Conservation (phyloP, 441 rosid genomes). For the Jatropha multifida region DNA sequence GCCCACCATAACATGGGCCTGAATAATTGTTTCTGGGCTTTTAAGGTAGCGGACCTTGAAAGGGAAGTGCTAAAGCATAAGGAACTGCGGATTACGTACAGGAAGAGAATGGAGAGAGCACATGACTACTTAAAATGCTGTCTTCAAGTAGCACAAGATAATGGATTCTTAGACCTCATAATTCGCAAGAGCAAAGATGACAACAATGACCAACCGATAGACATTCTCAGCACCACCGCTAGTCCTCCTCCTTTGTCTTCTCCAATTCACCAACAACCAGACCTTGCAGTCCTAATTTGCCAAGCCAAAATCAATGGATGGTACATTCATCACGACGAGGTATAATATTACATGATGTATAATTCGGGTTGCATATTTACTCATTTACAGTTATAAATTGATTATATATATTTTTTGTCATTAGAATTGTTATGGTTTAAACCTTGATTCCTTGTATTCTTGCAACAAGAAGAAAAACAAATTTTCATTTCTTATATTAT, state of each 20-base stretch:
- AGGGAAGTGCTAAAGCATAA: constrained; percentile 44
- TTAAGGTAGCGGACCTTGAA: constrained; percentile 42
- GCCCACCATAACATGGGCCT: background rate
- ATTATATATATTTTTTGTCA: no score
- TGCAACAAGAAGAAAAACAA: no score
- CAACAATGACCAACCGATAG: background rate
- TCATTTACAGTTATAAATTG: no score
- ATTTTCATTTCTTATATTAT: no score
- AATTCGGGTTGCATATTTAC: no score
- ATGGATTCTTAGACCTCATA: constrained; percentile 48
- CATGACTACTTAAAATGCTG: constrained; percentile 52
- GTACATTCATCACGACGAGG: constrained; percentile 50
- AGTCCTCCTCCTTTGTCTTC: constrained; percentile 25
- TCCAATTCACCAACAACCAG: constrained; percentile 9
- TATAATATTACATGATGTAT: background rate
- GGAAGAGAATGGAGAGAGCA: constrained; percentile 48
- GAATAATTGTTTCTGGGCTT: background rate
- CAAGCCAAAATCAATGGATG: constrained; percentile 53
- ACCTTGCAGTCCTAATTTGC: constrained; percentile 25
- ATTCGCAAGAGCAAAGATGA: constrained; percentile 21
- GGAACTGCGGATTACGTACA: constrained; percentile 37
- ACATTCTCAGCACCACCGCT: background rate
- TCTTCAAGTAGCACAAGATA: constrained; percentile 61
- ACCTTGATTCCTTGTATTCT: no score
- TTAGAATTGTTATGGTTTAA: no score